A percentile compares a stretch with the other conserved stretches of the same genome.
phyloP scores from a whole-genome alignment of 768 basidiomycete genomes.

The Boletus pseudo-olivaceus region DNA sequence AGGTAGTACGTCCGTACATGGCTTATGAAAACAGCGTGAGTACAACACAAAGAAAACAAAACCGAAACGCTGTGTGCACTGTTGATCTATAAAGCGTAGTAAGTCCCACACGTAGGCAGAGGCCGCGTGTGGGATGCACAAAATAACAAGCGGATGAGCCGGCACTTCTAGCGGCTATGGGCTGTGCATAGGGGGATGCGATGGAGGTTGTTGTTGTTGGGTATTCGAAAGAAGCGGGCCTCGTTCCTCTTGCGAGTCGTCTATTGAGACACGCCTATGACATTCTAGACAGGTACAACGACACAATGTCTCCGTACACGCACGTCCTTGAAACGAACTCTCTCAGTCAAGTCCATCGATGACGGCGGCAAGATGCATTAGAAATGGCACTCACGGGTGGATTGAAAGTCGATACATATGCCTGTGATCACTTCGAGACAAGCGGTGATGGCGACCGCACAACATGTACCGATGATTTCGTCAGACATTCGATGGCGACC shows the following conservation, averaged over 20 bases:
- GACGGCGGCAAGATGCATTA: neutral
- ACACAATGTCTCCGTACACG: slow-evolving; percentile 26
- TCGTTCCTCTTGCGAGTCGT: slow-evolving; percentile 17
- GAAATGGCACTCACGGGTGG: slow-evolving; percentile 17
- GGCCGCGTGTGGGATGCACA: neutral
- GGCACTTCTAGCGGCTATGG: neutral
- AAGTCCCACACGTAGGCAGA: neutral
- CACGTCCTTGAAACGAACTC: slow-evolving; percentile 11
- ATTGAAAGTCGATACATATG: slow-evolving; percentile 22
- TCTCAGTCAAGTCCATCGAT: neutral
- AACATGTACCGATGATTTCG: slow-evolving; percentile 12
- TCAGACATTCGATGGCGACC: neutral
- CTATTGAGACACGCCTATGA: neutral
- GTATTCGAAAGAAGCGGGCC: slow-evolving; percentile 19
- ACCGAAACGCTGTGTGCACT: neutral
- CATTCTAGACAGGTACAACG: slow-evolving; percentile 14
- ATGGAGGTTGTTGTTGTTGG: slow-evolving; percentile 20
- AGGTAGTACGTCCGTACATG: neutral
- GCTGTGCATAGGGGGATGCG: slow-evolving; percentile 25
- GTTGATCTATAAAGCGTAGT: neutral
- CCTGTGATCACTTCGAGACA: slow-evolving; percentile 24
- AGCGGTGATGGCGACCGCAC: slow-evolving; percentile 8
- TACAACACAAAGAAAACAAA: neutral
- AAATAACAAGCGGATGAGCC: neutral
- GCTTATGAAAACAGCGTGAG: too few species aligned